Conservation (phyloP, 208 protist genomes). For the Trypanosoma avium region DNA sequence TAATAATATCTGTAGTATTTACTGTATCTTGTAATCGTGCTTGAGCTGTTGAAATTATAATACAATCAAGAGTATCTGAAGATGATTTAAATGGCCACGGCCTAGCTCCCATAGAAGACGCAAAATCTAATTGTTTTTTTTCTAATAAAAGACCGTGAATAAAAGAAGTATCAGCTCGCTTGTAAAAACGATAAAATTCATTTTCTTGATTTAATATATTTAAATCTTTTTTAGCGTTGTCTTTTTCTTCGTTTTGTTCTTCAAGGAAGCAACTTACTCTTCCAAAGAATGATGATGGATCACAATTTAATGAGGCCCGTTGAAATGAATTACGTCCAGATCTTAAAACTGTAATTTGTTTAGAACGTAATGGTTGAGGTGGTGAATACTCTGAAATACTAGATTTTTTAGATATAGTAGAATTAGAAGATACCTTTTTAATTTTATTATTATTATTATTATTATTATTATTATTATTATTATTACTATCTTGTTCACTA, state of each 20-base stretch:
- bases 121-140: conserved; percentile 15
- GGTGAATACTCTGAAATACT: too few species aligned
- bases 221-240: too few species aligned
- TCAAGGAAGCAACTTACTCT: too few species aligned
- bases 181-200: not conserved
- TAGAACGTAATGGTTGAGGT: too few species aligned
- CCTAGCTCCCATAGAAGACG: conserved; percentile 20
- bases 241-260: too few species aligned
- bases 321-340: too few species aligned
- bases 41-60: not conserved
- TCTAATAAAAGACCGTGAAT: conserved; percentile 12
- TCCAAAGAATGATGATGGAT: too few species aligned
- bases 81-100: not conserved
- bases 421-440: too few species aligned
- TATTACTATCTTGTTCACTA: not conserved
- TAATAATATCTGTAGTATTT: conserved; percentile 3
- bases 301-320: too few species aligned
- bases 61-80: not conserved
- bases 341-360: too few species aligned
- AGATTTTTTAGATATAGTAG: too few species aligned
- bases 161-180: conserved; percentile 18
- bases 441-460: too few species aligned
- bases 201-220: not conserved
- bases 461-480: not conserved
- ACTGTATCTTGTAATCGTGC: conserved; percentile 17